These are phyloP conservation scores for Neurospora sublineolata DNA, from an alignment of 495 filamentous ascomycete species.

Conservation along the genomic window DNA sequence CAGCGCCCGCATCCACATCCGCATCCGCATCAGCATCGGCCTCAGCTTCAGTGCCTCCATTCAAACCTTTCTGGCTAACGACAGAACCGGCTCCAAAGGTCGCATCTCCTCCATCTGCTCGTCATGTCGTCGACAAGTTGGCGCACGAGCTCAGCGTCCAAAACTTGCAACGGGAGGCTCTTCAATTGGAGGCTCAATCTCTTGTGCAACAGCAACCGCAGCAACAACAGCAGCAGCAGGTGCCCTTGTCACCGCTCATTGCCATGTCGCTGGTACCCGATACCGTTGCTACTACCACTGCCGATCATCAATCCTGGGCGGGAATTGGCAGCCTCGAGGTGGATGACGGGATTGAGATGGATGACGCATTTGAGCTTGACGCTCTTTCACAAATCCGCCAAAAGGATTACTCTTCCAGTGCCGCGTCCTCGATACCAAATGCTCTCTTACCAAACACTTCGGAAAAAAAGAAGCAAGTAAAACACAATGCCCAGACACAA, in stretches of 20 bases:
- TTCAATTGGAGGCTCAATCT: neutral
- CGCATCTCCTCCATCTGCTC: neutral
- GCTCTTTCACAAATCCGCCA: no score
- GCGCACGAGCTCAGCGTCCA: constrained; percentile 27
- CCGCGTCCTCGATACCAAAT: neutral
- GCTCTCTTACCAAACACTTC: neutral
- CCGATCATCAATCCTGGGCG: neutral
- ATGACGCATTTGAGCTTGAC: neutral
- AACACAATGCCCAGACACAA: constrained; percentile 7
- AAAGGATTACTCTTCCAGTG: neutral
- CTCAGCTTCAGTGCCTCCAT: neutral
- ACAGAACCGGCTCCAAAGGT: neutral
- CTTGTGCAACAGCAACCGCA: constrained; percentile 1
- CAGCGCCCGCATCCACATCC: neutral
- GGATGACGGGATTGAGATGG: neutral
- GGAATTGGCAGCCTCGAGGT: neutral
- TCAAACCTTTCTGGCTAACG: neutral
- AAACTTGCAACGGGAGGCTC: constrained; percentile 10
- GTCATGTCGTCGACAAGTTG: constrained; percentile 16
- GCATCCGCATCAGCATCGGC: neutral
- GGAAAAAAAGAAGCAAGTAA: neutral
- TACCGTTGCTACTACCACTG: neutral
- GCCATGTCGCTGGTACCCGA: neutral
- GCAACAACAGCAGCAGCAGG: neutral
- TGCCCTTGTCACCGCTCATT: neutral